A percentile compares a stretch with the other conserved stretches of the same genome.
phyloP scores from a whole-genome alignment of 2,329 filamentous ascomycete genomes.

The Neonectria sp. region DNA sequence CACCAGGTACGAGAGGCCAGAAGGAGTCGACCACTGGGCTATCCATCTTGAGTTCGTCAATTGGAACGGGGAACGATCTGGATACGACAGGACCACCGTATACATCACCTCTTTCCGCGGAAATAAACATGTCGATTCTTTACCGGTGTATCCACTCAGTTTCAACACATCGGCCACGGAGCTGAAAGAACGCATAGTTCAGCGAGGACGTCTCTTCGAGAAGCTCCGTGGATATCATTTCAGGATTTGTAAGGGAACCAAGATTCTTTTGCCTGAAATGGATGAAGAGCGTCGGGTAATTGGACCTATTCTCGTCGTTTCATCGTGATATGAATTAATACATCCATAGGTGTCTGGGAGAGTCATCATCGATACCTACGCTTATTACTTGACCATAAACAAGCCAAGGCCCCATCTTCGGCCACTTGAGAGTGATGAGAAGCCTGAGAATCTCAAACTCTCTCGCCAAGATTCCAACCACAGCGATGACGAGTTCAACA shows the following conservation, averaged over 20 bases:
- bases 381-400: slow-evolving; percentile 8
- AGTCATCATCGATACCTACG: slow-evolving; percentile 19
- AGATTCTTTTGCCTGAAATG: neutral
- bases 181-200: neutral
- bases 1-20: too few species aligned
- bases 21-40: too few species aligned
- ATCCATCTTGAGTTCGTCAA: too few species aligned
- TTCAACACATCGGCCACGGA: neutral
- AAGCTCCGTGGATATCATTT: slow-evolving; percentile 14
- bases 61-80: too few species aligned
- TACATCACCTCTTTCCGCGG: too few species aligned
- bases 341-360: slow-evolving; percentile 6
- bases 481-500: neutral
- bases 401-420: neutral
- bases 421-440: neutral
- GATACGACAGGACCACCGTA: too few species aligned
- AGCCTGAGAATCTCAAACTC: neutral
- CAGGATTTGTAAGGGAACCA: slow-evolving; percentile 6
- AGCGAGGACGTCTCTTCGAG: slow-evolving; percentile 11
- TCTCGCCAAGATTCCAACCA: neutral
- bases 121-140: too few species aligned
- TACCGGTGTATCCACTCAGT: neutral
- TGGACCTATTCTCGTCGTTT: neutral
- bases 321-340: too few species aligned
- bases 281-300: slow-evolving; percentile 8